Evolutionary conservation across 345 rosid species (phyloP), one percentile per base, ranked within the genome.

Genomic region (Durio zibethinus): DNA sequence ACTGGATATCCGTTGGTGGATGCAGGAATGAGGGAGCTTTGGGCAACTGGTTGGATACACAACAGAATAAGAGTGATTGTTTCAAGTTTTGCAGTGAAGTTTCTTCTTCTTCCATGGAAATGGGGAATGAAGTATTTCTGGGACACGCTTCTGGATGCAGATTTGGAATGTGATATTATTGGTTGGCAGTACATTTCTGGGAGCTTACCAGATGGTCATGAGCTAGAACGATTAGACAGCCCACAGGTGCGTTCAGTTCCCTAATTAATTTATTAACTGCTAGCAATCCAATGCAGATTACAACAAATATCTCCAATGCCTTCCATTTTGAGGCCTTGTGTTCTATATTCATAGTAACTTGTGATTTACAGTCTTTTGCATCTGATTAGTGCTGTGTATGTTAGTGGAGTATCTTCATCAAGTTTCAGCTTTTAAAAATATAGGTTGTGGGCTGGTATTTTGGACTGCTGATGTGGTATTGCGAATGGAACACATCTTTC

Each of bases 51-150:
- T 67, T 93, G 99, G 99, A 77, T 90, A 78, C 99, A 93, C 77
- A 93, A 94, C 83, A 84, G 91, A 82, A 86, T 91, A 69, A 87
- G 99, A 84, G 97, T 93, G 79, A 90, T 93, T 18, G 98, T 90
- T 62, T 89, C 96, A 20, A 90, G 98, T 82, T 95, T 95, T 20
- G 92, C 96, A 1, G 94, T 95, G 75, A 95, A 95, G 79, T 83
- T 89, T 82, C 90, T 93, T 77, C 94, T 93, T 78, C 93, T 91
- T 66, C 98, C 99, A 36, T 93, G 99, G 99, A 90, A 83, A 80
- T 93, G 99, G 98, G 99, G 99, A 29, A 88, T 95, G 98, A 93
- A 93, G 83, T 95, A 93, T 78, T 93, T 91, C 76, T 95, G 98
- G 97, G 98, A 95, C 86, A 91, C 96, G 0, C 94, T 95, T 76